These are phyloP conservation scores for Paecilomyces sp. DNA, from an alignment of 2,329 filamentous ascomycete species.

Conservation along the genomic window DNA sequence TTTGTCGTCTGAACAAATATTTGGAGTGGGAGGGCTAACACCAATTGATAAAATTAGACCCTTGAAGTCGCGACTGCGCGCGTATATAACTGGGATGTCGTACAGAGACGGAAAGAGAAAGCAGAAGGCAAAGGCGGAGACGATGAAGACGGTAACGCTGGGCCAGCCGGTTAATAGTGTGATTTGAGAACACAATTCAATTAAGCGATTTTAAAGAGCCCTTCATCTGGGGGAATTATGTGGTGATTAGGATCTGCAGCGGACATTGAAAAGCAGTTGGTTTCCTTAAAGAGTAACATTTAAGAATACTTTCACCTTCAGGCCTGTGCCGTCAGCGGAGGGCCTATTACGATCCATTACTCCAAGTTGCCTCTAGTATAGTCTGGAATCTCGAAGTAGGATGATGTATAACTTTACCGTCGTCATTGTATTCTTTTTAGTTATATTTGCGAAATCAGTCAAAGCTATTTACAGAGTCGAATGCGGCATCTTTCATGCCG, in stretches of 20 bases:
- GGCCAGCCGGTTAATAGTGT: neutral
- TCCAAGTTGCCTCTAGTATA: too few species aligned
- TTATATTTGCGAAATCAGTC: neutral
- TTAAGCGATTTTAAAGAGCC: neutral
- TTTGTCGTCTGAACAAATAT: slow-evolving; percentile 6
- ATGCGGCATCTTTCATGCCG: neutral
- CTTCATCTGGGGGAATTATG: neutral
- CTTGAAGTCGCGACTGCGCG: slow-evolving; percentile 93
- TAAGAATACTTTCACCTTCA: too few species aligned
- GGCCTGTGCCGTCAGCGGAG: too few species aligned
- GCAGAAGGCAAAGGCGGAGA: slow-evolving; percentile 40
- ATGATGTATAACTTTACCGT: too few species aligned
- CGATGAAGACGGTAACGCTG: slow-evolving; percentile 36
- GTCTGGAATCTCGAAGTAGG: too few species aligned
- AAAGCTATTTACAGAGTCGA: neutral
- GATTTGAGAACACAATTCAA: neutral
- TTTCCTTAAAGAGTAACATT: neutral
- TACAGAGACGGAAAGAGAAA: slow-evolving; percentile 89
- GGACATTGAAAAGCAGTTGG: neutral
- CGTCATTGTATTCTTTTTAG: neutral
- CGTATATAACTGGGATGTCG: slow-evolving; percentile 99
- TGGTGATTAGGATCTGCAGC: neutral
- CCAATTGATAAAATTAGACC: slow-evolving; percentile 50
- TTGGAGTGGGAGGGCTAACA: neutral
- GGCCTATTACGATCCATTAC: too few species aligned